Percentiles rank a stretch among this genome's conserved stretches.
These are phyloP conservation scores for Lichenothelia convexa DNA, from an alignment of 495 filamentous ascomycete species.

Conservation along the genomic window DNA sequence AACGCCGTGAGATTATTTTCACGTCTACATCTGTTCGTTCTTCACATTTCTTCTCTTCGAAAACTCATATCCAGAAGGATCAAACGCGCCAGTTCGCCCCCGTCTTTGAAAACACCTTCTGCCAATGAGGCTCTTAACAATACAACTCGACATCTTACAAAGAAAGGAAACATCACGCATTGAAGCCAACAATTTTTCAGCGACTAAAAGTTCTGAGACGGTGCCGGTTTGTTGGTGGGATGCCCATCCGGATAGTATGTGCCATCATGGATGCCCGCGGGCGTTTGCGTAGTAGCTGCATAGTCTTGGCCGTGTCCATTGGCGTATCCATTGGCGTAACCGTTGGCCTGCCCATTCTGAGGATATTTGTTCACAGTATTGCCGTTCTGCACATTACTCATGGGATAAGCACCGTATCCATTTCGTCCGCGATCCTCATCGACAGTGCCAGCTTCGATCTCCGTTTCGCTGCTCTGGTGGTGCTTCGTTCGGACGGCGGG, in stretches of 20 bases:
- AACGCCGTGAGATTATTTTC: too few relatives aligned
- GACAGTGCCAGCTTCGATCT: slow-evolving; percentile 19
- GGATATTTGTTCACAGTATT: slow-evolving; percentile 3
- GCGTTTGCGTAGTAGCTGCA: background rate
- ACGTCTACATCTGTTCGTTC: too few relatives aligned
- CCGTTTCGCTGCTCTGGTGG: slow-evolving; percentile 14
- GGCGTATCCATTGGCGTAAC: slow-evolving; percentile 4
- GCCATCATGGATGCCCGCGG: slow-evolving; percentile 1
- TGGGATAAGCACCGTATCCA: background rate
- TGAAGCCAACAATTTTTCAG: too few relatives aligned
- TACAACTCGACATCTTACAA: too few relatives aligned
- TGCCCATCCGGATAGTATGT: slow-evolving; percentile 8
- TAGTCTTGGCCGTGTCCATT: slow-evolving; percentile 3
- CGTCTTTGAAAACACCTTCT: too few relatives aligned
- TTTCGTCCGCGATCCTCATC: slow-evolving; percentile 11
- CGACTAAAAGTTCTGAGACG: slow-evolving; percentile 5
- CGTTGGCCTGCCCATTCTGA: slow-evolving; percentile 4
- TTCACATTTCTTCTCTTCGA: too few relatives aligned
- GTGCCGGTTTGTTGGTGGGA: slow-evolving; percentile 2
- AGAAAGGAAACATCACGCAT: too few relatives aligned
- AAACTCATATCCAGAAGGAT: too few relatives aligned
- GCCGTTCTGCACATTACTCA: background rate
- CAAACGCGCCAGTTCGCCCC: too few relatives aligned
- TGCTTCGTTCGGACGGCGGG: slow-evolving; percentile 54
- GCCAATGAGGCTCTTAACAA: too few relatives aligned